Percentiles rank a stretch among this genome's conserved stretches.
Evolutionary conservation across 2,329 filamentous ascomycete species (phyloP).

Genomic region (Beauveria brongniartii): DNA sequence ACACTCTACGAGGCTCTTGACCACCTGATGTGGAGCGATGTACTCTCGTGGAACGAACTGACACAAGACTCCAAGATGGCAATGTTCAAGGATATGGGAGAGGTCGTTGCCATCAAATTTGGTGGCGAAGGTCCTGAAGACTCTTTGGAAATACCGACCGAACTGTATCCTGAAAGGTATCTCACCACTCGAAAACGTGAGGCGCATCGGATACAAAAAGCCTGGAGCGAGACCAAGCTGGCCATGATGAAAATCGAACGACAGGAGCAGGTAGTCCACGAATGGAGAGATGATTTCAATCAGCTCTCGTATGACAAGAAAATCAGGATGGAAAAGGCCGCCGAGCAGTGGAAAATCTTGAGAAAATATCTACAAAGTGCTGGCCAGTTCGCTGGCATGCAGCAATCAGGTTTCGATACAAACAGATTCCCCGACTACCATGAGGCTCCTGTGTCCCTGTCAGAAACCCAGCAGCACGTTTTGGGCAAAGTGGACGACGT

Average conservation of each 20-base stretch:
- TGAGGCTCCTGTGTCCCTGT: slow-evolving; percentile 29
- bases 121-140: slow-evolving; percentile 32
- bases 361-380: slow-evolving; percentile 28
- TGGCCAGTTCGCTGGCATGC: slow-evolving; percentile 28
- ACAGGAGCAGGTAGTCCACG: slow-evolving; percentile 20
- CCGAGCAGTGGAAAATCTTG: slow-evolving; percentile 25
- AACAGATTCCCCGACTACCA: slow-evolving; percentile 31
- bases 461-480: slow-evolving; percentile 24
- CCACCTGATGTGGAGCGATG: slow-evolving; percentile 39
- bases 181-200: slow-evolving; percentile 36
- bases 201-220: slow-evolving; percentile 36
- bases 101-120: slow-evolving; percentile 43
- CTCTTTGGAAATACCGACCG: slow-evolving; percentile 40
- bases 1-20: slow-evolving; percentile 33
- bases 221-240: slow-evolving; percentile 25
- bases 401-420: slow-evolving; percentile 29
- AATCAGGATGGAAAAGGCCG: slow-evolving; percentile 22
- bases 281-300: slow-evolving; percentile 21
- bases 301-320: slow-evolving; percentile 21
- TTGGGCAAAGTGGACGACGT: slow-evolving; percentile 25
- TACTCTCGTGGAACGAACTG: slow-evolving; percentile 28
- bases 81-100: slow-evolving; percentile 36
- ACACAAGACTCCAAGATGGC: slow-evolving; percentile 32
- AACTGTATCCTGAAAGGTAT: slow-evolving; percentile 49
- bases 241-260: slow-evolving; percentile 18